These are phyloP conservation scores for Penicillium maclennaniae DNA, from an alignment of 495 filamentous ascomycete genomes.

Conservation along the genomic window DNA sequence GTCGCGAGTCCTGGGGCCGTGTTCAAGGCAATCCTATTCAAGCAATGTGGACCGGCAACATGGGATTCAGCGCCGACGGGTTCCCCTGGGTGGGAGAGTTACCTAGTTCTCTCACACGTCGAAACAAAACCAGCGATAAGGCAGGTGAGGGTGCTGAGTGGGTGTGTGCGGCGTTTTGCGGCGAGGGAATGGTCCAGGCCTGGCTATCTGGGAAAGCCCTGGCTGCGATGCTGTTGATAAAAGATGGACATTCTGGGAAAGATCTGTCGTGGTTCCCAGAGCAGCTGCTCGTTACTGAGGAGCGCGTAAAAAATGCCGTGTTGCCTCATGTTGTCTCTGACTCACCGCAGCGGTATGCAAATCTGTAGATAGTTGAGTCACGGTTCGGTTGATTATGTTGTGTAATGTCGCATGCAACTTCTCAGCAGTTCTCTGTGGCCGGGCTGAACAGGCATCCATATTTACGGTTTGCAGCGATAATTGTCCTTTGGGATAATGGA, in stretches of 20 bases:
- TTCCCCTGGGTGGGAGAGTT: conserved; percentile 71
- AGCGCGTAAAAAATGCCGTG: conserved; percentile 25
- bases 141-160: conserved; percentile 43
- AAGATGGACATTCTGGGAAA: conserved; percentile 21
- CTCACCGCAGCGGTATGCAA: conserved; percentile 1
- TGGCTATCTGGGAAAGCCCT: conserved; percentile 65
- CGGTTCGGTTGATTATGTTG: background rate
- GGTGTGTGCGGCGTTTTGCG: conserved; percentile 62
- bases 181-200: conserved; percentile 80
- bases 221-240: conserved; percentile 56
- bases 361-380: conserved; percentile 4
- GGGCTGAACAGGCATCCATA: background rate
- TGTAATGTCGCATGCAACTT: background rate
- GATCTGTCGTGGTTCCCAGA: conserved; percentile 41
- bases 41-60: conserved; percentile 76
- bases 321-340: conserved; percentile 17
- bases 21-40: conserved; percentile 45
- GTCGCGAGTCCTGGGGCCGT: conserved; percentile 30
- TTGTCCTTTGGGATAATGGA: background rate
- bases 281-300: conserved; percentile 44
- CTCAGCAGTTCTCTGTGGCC: background rate
- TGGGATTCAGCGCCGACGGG: conserved; percentile 70
- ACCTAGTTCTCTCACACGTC: conserved; percentile 42
- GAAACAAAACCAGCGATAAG: conserved; percentile 8
- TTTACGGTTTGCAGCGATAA: too few relatives aligned